Evolutionary conservation across 176 grass and related monocot species (phyloP).

Genomic region (Saccharum spontaneum): DNA sequence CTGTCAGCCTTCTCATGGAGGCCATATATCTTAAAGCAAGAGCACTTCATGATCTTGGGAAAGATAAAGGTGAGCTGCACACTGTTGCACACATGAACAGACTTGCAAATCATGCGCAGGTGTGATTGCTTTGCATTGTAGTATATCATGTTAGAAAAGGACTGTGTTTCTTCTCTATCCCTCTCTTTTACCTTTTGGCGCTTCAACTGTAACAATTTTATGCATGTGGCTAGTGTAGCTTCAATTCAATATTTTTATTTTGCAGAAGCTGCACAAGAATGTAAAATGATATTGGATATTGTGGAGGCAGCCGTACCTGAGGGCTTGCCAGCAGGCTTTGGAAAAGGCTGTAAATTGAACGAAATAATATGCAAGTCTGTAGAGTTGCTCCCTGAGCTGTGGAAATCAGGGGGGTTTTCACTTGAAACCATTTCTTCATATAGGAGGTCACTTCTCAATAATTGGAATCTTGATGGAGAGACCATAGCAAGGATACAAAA

Average conservation of each 20-base stretch:
- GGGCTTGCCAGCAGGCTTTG: slow-evolving; percentile 54
- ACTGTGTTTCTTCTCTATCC: background rate
- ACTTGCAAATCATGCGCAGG: slow-evolving; percentile 5
- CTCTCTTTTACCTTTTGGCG: slow-evolving; percentile 1
- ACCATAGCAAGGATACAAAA: slow-evolving; percentile 81
- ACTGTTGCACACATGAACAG: slow-evolving; percentile 1
- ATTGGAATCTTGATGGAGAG: slow-evolving; percentile 80
- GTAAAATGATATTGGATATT: slow-evolving; percentile 80
- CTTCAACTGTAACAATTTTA: background rate
- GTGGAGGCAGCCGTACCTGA: slow-evolving; percentile 71
- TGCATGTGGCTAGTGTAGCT: slow-evolving; percentile 17
- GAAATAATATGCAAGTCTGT: slow-evolving; percentile 90
- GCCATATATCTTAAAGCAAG: slow-evolving; percentile 87
- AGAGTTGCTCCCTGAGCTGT: slow-evolving; percentile 85
- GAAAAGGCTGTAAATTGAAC: slow-evolving; percentile 76
- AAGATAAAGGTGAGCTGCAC: slow-evolving; percentile 68
- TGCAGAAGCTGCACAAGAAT: slow-evolving; percentile 89
- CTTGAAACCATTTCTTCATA: slow-evolving; percentile 87
- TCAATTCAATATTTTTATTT: slow-evolving; percentile 46
- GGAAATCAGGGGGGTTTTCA: slow-evolving; percentile 66
- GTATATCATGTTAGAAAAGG: slow-evolving; percentile 7
- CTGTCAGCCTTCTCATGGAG: slow-evolving; percentile 85
- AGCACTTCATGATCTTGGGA: slow-evolving; percentile 89
- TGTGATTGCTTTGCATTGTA: background rate
- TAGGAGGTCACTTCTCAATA: slow-evolving; percentile 76